Percentiles rank a stretch among this genome's conserved stretches.
Conservation (phyloP, 2,329 filamentous ascomycete species). For the Fusarium marasasianum region DNA sequence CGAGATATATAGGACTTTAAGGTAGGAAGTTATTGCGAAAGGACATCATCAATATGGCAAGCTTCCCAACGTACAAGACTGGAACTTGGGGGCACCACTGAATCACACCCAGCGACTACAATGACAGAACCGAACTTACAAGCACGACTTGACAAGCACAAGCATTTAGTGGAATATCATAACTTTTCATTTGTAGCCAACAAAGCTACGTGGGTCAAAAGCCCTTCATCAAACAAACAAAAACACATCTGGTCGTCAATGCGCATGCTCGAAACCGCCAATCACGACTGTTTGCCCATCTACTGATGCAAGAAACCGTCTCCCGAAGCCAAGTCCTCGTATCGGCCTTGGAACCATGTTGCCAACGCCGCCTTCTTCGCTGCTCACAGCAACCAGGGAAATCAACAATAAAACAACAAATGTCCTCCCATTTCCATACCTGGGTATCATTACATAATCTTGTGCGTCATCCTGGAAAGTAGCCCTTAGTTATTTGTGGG, state of each 20-base stretch:
- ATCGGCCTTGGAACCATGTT: constrained; percentile 8
- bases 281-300: constrained; percentile 1
- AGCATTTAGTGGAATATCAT: not conserved
- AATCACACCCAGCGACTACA: not conserved
- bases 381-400: constrained; percentile 12
- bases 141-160: not conserved
- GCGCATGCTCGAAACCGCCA: not conserved
- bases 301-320: constrained; percentile 17
- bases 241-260: constrained; percentile 1
- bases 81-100: not conserved
- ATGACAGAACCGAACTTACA: not conserved
- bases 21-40: not conserved
- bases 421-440: constrained; percentile 26
- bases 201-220: constrained; percentile 7
- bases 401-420: constrained; percentile 26
- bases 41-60: not conserved
- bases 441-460: constrained; percentile 34
- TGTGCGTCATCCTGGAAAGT: constrained; percentile 4
- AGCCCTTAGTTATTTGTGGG: constrained; percentile 36
- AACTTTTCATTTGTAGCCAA: constrained; percentile 29
- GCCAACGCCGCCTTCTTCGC: constrained; percentile 22
- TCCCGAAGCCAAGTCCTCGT: not conserved
- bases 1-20: not conserved
- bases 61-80: not conserved
- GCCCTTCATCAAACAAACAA: not conserved